Conservation (phyloP, 1,284 basidiomycete species). For the Ustilago hordei region DNA sequence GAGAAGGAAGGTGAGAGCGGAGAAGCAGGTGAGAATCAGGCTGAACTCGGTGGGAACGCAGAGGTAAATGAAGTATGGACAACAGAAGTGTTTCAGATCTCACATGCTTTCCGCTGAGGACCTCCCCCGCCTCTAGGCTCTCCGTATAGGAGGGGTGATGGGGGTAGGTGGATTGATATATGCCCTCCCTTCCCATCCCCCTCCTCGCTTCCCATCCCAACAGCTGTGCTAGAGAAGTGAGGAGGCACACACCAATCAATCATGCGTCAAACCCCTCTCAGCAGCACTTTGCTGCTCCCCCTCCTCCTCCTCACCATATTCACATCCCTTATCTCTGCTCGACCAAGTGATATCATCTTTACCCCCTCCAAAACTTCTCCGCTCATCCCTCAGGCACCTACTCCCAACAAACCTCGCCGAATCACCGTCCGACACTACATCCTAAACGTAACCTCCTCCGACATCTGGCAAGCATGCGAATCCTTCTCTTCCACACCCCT, state of each 20-base stretch:
- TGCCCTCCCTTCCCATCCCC: no score
- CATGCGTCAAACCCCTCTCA: background rate
- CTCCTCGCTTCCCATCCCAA: no score
- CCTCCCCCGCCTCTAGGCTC: no score
- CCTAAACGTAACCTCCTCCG: slow-evolving; percentile 20
- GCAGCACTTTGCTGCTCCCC: background rate
- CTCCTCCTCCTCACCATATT: background rate
- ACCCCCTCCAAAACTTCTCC: background rate
- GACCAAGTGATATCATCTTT: slow-evolving; percentile 17
- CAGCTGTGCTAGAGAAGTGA: no score
- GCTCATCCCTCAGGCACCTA: background rate
- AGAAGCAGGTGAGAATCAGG: no score
- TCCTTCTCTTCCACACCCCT: slow-evolving; percentile 23
- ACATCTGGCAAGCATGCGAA: slow-evolving; percentile 21
- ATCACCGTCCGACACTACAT: slow-evolving; percentile 39
- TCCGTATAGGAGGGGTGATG: no score
- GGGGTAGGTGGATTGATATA: no score
- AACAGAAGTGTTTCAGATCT: no score
- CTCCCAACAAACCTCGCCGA: background rate
- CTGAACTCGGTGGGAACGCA: no score
- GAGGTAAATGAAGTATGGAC: no score
- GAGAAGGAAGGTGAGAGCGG: no score
- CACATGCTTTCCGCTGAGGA: no score
- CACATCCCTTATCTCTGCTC: background rate
- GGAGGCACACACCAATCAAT: background rate